Percentiles rank a stretch among this genome's conserved stretches.
Evolutionary conservation across 345 rosid species (phyloP).

Genomic region (Abelmoschus esculentus): DNA sequence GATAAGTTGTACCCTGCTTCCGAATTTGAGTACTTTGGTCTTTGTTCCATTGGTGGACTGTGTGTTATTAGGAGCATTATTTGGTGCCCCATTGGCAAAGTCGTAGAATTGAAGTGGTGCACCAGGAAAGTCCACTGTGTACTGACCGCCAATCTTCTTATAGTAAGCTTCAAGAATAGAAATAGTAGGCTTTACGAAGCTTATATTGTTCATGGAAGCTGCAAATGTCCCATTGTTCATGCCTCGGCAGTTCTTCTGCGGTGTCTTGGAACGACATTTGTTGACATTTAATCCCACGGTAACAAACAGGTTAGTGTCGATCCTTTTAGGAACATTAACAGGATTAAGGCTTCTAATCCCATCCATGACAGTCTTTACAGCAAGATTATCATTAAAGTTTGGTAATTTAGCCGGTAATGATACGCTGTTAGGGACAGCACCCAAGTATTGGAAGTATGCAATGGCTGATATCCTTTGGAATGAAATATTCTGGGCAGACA

Average conservation of each 20-base stretch:
- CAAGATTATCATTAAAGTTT: constrained; percentile 49
- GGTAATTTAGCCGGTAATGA: constrained; percentile 66
- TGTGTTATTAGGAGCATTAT: constrained; percentile 57
- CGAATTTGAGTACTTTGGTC: constrained; percentile 53
- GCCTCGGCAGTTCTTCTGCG: constrained; percentile 50
- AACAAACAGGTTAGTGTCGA: constrained; percentile 48
- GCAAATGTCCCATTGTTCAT: constrained; percentile 45
- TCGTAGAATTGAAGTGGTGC: constrained; percentile 60
- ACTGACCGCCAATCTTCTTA: constrained; percentile 45
- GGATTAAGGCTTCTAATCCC: constrained; percentile 53
- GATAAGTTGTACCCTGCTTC: constrained; percentile 60
- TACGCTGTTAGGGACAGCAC: constrained; percentile 40
- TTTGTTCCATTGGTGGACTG: constrained; percentile 58
- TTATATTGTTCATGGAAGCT: constrained; percentile 82
- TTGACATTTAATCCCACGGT: constrained; percentile 65
- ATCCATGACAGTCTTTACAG: constrained; percentile 69
- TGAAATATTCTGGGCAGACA: constrained; percentile 46
- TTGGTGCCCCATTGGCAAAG: constrained; percentile 79
- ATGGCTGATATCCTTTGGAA: constrained; percentile 61
- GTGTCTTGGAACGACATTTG: constrained; percentile 49
- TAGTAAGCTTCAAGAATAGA: constrained; percentile 72
- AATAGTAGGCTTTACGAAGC: constrained; percentile 52
- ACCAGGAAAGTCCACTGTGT: constrained; percentile 64
- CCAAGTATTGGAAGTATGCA: constrained; percentile 54
- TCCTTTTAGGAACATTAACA: constrained; percentile 43